phyloP scores from a whole-genome alignment of 352 stramenopile genomes.

The Phytophthora idaei region DNA sequence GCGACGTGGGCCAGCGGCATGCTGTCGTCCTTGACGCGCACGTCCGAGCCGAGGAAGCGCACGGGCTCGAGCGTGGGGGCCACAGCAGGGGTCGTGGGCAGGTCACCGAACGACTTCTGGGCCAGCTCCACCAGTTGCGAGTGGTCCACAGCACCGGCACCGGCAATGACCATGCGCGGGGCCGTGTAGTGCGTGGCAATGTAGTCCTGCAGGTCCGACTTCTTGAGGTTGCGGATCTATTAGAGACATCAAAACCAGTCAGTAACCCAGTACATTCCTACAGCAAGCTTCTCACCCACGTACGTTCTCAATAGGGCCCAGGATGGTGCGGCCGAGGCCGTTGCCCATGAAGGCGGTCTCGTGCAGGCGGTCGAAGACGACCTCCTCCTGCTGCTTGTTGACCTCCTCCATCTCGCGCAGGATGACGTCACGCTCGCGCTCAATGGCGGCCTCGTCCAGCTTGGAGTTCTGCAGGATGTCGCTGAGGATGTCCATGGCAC shows the following conservation, averaged over 20 bases:
- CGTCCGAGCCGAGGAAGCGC: slow-evolving; percentile 90
- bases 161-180: slow-evolving; percentile 98
- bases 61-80: slow-evolving; percentile 77
- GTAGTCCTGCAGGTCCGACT: slow-evolving; percentile 96
- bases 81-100: slow-evolving; percentile 84
- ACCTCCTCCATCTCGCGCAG: slow-evolving; percentile 99
- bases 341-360: slow-evolving; percentile 98
- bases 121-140: slow-evolving; percentile 96
- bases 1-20: slow-evolving; percentile 94
- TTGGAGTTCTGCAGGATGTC: slow-evolving; percentile 99
- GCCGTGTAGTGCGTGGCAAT: slow-evolving; percentile 99
- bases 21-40: slow-evolving; percentile 91
- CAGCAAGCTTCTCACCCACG: slow-evolving; percentile 22
- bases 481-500: slow-evolving; percentile 98
- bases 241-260: neutral
- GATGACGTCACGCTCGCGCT: slow-evolving; percentile 99
- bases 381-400: slow-evolving; percentile 98
- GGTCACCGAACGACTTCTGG: slow-evolving; percentile 95
- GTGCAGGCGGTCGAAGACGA: slow-evolving; percentile 99
- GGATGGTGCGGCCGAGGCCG: slow-evolving; percentile 98
- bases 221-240: slow-evolving; percentile 92
- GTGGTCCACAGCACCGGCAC: slow-evolving; percentile 98
- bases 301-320: slow-evolving; percentile 99
- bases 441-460: slow-evolving; percentile 95
- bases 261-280: neutral